A percentile compares a stretch with the other conserved stretches of the same genome.
phyloP scores from a whole-genome alignment of 768 basidiomycete genomes.

The Trametes gibbosa region DNA sequence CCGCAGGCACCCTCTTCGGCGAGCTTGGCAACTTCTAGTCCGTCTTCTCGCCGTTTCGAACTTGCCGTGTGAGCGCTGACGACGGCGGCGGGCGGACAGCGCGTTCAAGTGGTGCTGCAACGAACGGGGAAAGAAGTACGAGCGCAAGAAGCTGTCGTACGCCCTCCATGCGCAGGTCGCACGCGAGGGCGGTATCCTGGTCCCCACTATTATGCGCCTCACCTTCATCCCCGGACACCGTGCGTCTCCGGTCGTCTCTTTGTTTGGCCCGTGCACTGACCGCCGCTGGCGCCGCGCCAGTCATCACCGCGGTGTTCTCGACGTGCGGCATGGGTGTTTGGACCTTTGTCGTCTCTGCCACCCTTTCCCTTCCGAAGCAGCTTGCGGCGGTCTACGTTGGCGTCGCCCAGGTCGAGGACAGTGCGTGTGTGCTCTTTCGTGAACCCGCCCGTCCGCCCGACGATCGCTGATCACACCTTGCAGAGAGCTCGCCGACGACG shows the following conservation, averaged over 20 bases:
- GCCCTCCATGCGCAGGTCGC: conserved; percentile 56
- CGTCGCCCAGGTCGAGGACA: conserved; percentile 25
- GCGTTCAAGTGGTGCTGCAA: conserved; percentile 81
- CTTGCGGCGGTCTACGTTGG: conserved; percentile 89
- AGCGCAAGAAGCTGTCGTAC: conserved; percentile 41
- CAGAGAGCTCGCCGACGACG: background rate
- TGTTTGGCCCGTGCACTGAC: conserved; percentile 40
- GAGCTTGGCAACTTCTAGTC: conserved; percentile 87
- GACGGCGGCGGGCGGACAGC: conserved; percentile 34
- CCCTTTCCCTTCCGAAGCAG: conserved; percentile 82
- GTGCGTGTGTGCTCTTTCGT: background rate
- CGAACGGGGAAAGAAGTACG: conserved; percentile 65
- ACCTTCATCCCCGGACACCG: conserved; percentile 85
- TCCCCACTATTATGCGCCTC: conserved; percentile 70
- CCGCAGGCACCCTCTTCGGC: conserved; percentile 76
- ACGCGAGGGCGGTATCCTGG: conserved; percentile 84
- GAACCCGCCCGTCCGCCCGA: too few species aligned
- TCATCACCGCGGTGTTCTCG: conserved; percentile 80
- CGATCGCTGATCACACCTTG: too few species aligned
- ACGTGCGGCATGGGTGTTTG: conserved; percentile 81
- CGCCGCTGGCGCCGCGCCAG: conserved; percentile 57
- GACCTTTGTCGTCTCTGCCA: conserved; percentile 69
- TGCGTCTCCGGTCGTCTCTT: conserved; percentile 34
- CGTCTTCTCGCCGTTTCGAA: conserved; percentile 24
- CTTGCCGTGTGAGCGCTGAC: background rate